A percentile compares a stretch with the other conserved stretches of the same genome.
phyloP scores from a whole-genome alignment of 177 flowering plant species.

The Telopea speciosissima region DNA sequence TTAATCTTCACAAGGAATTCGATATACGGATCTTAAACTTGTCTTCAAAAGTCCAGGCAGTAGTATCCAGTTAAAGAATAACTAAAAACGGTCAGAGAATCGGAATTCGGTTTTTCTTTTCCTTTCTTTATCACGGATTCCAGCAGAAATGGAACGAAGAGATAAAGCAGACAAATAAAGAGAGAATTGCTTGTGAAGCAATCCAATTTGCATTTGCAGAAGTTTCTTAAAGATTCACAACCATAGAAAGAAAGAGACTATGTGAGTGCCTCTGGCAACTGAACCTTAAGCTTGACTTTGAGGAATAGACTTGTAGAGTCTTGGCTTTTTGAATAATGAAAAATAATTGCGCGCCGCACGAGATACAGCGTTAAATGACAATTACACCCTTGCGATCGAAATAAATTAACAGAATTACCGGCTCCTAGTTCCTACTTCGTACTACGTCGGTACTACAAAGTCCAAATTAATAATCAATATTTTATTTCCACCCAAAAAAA shows the following conservation, averaged over 20 bases:
- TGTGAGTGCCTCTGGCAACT: not conserved
- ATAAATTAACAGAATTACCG: no score
- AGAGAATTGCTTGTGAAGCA: not conserved
- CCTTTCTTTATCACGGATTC: conserved; percentile 10
- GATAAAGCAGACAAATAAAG: not conserved
- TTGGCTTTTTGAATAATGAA: not conserved
- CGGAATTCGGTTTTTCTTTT: conserved; percentile 5
- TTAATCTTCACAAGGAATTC: not conserved
- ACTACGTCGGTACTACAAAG: no score
- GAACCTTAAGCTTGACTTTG: not conserved
- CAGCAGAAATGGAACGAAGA: conserved; percentile 8
- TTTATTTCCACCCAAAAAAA: no score
- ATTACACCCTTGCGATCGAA: not conserved
- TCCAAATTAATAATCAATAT: no score
- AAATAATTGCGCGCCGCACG: not conserved
- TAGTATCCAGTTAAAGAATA: not conserved
- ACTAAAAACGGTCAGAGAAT: not conserved
- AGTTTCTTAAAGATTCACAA: not conserved
- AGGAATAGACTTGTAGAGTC: not conserved
- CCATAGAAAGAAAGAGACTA: not conserved
- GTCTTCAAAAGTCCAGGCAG: not conserved
- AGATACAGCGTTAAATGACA: not conserved
- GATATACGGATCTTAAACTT: conserved; percentile 1
- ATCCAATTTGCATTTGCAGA: not conserved
- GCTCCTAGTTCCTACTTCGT: no score